Evolutionary conservation across 2,329 filamentous ascomycete species (phyloP), one percentile per base, ranked within the genome.

Genomic region (Diaporthe helianthi): DNA sequence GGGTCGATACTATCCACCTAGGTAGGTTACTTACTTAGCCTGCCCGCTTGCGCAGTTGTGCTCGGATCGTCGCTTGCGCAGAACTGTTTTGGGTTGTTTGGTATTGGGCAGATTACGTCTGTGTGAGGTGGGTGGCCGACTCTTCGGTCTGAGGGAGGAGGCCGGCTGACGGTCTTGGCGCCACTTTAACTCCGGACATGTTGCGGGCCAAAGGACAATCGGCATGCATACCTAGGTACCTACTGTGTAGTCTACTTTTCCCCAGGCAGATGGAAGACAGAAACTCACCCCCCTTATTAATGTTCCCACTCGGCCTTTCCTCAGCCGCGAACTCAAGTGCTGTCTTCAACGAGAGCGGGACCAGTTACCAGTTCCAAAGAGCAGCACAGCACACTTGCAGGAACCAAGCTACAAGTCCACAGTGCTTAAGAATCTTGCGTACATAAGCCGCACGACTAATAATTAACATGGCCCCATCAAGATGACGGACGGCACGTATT

Each of bases 131-230:
- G 7, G 47, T n/a, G n/a, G n/a, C n/a, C n/a, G n/a, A n/a, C n/a
- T n/a, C n/a, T n/a, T n/a, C n/a, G n/a, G n/a, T n/a, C n/a, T n/a
- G 55, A 44, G 36, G 22, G 22, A 26, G 13, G 53, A 41, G 22
- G 9, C 24, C 19, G 41, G 26, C 58, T 49, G 29, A 22, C 58
- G 58, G 58, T 33, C 58, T 63, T 63, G 36, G 29, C 44, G 41
- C 29, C n/a, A 63, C 44, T 63, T 63, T 63, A 63, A 63, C 58
- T 49, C 58, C 58, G 44, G 24, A 22, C 38, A 41, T 38, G 38
- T 8, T 38, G 36, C 58, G 58, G 58, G 41, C 36, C 58, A 49
- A 47, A 24, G 58, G 41, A 49, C 41, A 29, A 47, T 44, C 19
- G 19, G 55, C 55, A 47, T 22, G 26, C 33, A 12, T n/a, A n/a